Conservation (phyloP, 345 rosid genomes). For the Orychophragmus violaceus region DNA sequence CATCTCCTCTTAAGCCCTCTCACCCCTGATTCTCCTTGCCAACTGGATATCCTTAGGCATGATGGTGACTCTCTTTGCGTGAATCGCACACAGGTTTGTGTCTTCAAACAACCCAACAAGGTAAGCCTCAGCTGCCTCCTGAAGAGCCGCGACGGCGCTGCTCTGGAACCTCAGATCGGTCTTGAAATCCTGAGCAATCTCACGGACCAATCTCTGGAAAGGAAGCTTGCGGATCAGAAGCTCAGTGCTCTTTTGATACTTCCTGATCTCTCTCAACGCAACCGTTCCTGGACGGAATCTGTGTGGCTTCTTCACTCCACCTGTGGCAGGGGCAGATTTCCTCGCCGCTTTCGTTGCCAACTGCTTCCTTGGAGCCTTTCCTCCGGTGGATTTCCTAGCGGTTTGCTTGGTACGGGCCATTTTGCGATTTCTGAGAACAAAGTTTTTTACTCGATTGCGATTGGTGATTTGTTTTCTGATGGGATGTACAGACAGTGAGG, state of each 20-base stretch:
- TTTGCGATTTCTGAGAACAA: rapidly evolving
- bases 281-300: conserved; percentile 33
- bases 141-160: conserved; percentile 52
- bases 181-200: conserved; percentile 61
- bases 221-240: conserved; percentile 28
- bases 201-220: conserved; percentile 34
- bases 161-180: conserved; percentile 63
- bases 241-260: conserved; percentile 26
- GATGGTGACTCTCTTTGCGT: conserved; percentile 57
- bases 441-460: neutral
- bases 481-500: neutral
- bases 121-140: conserved; percentile 56
- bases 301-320: conserved; percentile 62
- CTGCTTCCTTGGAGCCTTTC: conserved; percentile 59
- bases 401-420: conserved; percentile 72
- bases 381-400: conserved; percentile 57
- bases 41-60: conserved; percentile 62
- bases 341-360: conserved; percentile 58
- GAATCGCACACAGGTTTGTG: conserved; percentile 55
- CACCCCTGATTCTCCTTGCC: conserved; percentile 57
- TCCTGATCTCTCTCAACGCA: conserved; percentile 24
- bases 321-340: conserved; percentile 57
- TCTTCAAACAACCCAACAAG: conserved; percentile 51
- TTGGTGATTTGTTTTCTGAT: neutral
- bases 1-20: conserved; percentile 35